Evolutionary conservation across 768 basidiomycete species (phyloP).

Genomic region (Gyrodon lividus): DNA sequence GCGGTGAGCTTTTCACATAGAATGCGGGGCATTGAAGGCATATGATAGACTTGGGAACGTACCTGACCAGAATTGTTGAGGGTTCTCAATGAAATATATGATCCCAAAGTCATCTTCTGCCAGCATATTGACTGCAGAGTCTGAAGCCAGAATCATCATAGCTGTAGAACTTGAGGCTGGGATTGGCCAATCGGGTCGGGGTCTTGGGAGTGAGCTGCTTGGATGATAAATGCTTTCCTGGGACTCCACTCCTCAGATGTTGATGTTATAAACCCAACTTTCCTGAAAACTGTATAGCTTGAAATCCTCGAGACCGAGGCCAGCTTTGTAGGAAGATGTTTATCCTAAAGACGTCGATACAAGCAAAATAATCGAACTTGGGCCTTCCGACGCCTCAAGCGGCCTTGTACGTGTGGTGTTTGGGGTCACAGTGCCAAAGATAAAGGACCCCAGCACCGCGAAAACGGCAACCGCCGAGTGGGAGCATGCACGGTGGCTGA

Average conservation of each 20-base stretch:
- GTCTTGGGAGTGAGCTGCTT: too few species aligned
- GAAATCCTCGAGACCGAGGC: neutral
- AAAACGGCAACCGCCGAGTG: too few species aligned
- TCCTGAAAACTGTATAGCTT: neutral
- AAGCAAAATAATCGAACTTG: neutral
- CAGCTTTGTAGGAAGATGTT: neutral
- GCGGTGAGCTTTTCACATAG: constrained; percentile 5
- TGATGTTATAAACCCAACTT: neutral
- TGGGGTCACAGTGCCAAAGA: constrained; percentile 26
- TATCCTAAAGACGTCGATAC: neutral
- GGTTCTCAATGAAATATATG: constrained; percentile 76
- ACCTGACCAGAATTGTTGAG: constrained; percentile 93
- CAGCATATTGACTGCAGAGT: constrained; percentile 17
- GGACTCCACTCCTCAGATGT: neutral
- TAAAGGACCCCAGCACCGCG: too few species aligned
- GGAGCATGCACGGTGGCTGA: too few species aligned
- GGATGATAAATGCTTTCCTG: neutral
- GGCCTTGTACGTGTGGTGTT: too few species aligned
- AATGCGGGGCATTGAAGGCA: constrained; percentile 8
- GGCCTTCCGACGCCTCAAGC: neutral
- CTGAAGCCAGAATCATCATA: constrained; percentile 17
- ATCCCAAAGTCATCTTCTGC: constrained; percentile 72
- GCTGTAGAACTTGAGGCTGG: constrained; percentile 3
- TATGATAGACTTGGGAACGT: constrained; percentile 33
- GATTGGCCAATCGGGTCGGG: neutral